Conservation (phyloP, 441 rosid species). For the Adansonia rubrostipa region DNA sequence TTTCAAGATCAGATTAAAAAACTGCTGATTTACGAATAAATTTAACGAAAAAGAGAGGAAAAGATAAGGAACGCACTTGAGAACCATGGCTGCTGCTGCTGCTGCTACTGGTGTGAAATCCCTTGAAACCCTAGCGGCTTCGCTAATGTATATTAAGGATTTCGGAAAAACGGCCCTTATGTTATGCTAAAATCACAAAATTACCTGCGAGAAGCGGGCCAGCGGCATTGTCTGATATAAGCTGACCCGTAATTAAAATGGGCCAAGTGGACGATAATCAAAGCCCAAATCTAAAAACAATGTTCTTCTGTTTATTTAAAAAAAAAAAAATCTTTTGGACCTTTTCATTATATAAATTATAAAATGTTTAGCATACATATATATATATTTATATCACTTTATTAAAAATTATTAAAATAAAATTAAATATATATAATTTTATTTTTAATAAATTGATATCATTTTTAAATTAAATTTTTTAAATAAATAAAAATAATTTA, state of each 20-base stretch:
- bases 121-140: slow-evolving; percentile 32
- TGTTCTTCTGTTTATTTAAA: no score
- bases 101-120: slow-evolving; percentile 28
- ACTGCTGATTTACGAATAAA: background rate
- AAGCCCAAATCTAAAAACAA: background rate
- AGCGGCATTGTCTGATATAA: no score
- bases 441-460: no score
- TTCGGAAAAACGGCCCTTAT: background rate
- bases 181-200: slow-evolving; percentile 18
- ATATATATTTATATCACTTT: no score
- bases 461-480: no score
- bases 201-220: slow-evolving; percentile 10
- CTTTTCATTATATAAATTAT: background rate
- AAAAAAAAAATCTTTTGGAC: background rate
- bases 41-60: slow-evolving; percentile 9
- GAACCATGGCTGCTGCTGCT: slow-evolving; percentile 61
- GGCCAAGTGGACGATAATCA: background rate
- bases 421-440: no score
- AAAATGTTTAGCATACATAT: no score
- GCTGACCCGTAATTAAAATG: no score
- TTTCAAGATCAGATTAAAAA: background rate
- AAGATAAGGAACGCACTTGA: slow-evolving; percentile 49
- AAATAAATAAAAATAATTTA: no score
- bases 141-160: background rate
- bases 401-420: no score